phyloP scores from a whole-genome alignment of 164 flowering plant genomes.

The Dillenia suffruticosa region DNA sequence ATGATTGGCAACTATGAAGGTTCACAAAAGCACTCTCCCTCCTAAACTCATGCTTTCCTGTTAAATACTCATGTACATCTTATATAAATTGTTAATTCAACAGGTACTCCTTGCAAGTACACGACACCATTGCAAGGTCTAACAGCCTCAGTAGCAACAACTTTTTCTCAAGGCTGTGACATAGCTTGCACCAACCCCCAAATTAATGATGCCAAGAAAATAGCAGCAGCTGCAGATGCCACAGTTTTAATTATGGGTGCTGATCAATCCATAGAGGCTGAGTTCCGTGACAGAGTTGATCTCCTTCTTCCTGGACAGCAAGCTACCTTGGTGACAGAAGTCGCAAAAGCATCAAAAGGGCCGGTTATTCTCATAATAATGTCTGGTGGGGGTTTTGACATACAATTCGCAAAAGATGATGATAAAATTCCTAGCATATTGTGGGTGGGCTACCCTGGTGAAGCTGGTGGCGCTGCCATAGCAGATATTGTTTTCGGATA shows the following conservation, averaged over 20 bases:
- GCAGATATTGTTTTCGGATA: constrained; percentile 79
- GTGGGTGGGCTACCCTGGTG: constrained; percentile 99
- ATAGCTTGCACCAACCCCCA: constrained; percentile 51
- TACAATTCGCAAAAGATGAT: constrained; percentile 62
- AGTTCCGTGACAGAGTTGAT: constrained; percentile 58
- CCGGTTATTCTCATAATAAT: constrained; percentile 81
- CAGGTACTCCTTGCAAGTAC: constrained; percentile 87
- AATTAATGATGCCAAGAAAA: constrained; percentile 49
- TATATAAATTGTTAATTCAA: background rate
- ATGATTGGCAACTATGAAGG: constrained; percentile 97
- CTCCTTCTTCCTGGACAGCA: constrained; percentile 80
- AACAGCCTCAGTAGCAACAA: constrained; percentile 37
- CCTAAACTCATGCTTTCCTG: background rate
- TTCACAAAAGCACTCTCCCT: constrained; percentile 3
- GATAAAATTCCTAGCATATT: constrained; percentile 65
- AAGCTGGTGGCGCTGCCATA: constrained; percentile 94
- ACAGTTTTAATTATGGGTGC: constrained; percentile 75
- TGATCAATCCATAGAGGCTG: constrained; percentile 72
- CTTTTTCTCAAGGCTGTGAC: constrained; percentile 60
- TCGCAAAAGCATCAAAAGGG: constrained; percentile 69
- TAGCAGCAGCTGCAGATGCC: constrained; percentile 78
- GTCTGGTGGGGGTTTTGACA: constrained; percentile 88
- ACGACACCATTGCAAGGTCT: constrained; percentile 82
- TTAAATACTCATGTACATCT: background rate
- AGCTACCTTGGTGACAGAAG: constrained; percentile 39